Base-by-base conservation (phyloP, 139 green algal genomes). In the Helicosporidium sp. region DNA sequence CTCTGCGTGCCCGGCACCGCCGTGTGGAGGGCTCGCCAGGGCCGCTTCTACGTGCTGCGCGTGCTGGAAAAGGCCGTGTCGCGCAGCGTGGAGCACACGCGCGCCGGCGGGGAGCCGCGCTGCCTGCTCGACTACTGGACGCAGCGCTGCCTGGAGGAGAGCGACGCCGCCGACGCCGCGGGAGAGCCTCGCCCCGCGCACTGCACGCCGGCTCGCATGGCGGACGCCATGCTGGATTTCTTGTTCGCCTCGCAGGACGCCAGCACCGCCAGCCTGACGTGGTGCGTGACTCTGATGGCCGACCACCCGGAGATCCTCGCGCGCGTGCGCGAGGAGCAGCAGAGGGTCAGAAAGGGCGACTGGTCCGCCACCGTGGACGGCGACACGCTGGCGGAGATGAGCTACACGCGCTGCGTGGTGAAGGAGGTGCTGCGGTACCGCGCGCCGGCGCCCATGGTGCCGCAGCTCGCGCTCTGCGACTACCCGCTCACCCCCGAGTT, bases 241-340 rank as follows among this genome's bases (percentile, higher is more conserved):
- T 63, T 92, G 31, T 92, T 92, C 55, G 81, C 81, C 26, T 71
- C 50, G 23, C 79, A 91, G 69, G 81, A 92, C 54, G 81, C 81
- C 26, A 80, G 68, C 54, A 87, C 81, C 6, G 71, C 81, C 33
- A 78, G 65, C 23, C 60, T 92, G 16, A 61, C 76, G 49, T 92
- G 80, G 80, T 64, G 58, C n/a, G 53, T 80, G n/a, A 62, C 66
- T 3, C 67, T 80, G 7, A 83, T 92, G 78, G 78, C 75, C 1
- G 80, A 86, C 41, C 62, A 76, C 61, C 80, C 80, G 0, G 69
- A 91, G 6, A 60, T 91, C 22, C 59, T 88, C 25, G 63, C 55
- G 46, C 65, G 69, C 54, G 72, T 82, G 51, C 57, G 68, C 1
- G 69, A 70, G 46, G 70, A 84, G 69, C 75, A 81, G 66, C 8